Percentiles rank a stretch among this genome's conserved stretches.
phyloP scores from a whole-genome alignment of 179 eudicot genomes.

The Actinidia polygama region DNA sequence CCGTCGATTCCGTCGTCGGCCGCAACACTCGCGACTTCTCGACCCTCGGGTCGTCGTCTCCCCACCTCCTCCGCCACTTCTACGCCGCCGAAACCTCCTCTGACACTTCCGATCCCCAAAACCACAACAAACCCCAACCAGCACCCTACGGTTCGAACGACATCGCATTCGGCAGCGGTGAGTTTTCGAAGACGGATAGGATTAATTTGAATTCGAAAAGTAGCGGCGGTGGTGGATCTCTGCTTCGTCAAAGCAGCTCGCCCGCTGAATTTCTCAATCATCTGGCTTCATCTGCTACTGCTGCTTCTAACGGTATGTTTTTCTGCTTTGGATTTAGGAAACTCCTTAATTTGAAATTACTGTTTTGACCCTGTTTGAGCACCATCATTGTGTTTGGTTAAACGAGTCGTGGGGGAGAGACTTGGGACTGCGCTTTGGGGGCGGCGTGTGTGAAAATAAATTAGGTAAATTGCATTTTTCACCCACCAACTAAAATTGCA shows the following conservation, averaged over 20 bases:
- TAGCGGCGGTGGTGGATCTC: constrained; percentile 1
- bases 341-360: no score
- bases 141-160: constrained; percentile 8
- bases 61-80: constrained; percentile 7
- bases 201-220: constrained; percentile 16
- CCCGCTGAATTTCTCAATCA: constrained; percentile 65
- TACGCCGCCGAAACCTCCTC: constrained; percentile 18
- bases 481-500: no score
- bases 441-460: no score
- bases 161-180: neutral
- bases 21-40: constrained; percentile 26
- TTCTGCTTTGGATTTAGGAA: no score
- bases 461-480: no score
- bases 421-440: no score
- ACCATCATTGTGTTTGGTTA: no score
- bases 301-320: constrained; percentile 32
- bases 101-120: neutral
- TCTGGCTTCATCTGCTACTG: constrained; percentile 24
- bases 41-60: neutral
- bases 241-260: constrained; percentile 69
- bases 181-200: constrained; percentile 4
- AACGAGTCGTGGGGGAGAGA: no score
- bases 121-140: neutral
- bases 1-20: constrained; percentile 52
- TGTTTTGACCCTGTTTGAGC: no score